Percentiles rank a stretch among this genome's conserved stretches.
Evolutionary conservation across 306 rosid genomes (phyloP).

Genomic region (Cicer cuneatum): DNA sequence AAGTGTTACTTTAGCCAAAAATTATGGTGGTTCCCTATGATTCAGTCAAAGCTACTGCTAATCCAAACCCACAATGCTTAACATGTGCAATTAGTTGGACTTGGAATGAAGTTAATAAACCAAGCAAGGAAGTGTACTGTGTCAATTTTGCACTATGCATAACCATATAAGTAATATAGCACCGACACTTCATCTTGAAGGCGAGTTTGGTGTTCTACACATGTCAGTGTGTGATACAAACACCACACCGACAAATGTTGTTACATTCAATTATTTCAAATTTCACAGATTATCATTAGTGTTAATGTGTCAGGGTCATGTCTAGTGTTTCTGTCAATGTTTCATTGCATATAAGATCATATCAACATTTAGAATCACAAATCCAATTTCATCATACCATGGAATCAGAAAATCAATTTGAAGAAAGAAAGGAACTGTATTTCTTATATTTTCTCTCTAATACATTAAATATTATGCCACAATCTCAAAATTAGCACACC

Average conservation of each 20-base stretch:
- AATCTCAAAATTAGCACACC: constrained; percentile 58
- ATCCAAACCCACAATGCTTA: not conserved
- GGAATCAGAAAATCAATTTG: constrained; percentile 42
- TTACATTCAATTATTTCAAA: no score
- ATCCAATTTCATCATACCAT: constrained; percentile 39
- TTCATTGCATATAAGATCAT: constrained; percentile 1
- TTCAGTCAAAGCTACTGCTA: not conserved
- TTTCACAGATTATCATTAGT: no score
- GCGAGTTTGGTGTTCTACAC: no score
- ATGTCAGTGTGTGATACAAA: no score
- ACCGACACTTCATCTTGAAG: constrained; percentile 1
- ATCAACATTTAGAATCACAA: constrained; percentile 31
- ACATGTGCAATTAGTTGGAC: not conserved
- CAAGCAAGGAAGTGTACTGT: constrained; percentile 12
- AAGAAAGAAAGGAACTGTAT: constrained; percentile 45
- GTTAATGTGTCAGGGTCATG: no score
- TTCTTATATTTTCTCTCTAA: constrained; percentile 42
- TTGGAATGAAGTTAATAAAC: constrained; percentile 18
- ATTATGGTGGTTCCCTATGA: not conserved
- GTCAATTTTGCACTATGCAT: constrained; percentile 30
- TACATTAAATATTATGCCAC: constrained; percentile 49
- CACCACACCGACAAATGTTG: no score
- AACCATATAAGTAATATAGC: constrained; percentile 30
- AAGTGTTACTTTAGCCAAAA: not conserved
- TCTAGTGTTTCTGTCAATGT: no score